A percentile compares a stretch with the other conserved stretches of the same genome.
These are phyloP conservation scores for Aspergillus eucalypticola DNA, from an alignment of 2,329 filamentous ascomycete species.

Conservation along the genomic window DNA sequence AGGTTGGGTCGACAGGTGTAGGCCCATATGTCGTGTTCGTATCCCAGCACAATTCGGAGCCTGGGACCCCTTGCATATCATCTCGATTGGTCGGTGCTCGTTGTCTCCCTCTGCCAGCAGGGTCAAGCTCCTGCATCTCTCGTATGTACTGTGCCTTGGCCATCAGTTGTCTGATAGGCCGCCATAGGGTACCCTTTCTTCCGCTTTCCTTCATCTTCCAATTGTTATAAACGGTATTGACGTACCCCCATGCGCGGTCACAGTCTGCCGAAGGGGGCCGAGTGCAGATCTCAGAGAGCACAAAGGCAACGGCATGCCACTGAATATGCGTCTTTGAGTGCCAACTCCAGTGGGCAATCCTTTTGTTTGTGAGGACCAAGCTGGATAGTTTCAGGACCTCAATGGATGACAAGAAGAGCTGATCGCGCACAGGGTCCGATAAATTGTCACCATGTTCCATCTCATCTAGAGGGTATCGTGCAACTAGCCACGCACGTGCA, in stretches of 20 bases:
- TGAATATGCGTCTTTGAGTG: slow-evolving; percentile 62
- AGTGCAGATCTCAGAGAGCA: slow-evolving; percentile 61
- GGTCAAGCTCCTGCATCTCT: slow-evolving; percentile 6
- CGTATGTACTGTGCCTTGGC: slow-evolving; percentile 14
- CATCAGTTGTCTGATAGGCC: slow-evolving; percentile 15
- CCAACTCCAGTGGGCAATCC: slow-evolving; percentile 62
- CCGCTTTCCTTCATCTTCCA: slow-evolving; percentile 15
- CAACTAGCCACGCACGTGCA: slow-evolving; percentile 20
- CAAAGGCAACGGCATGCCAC: slow-evolving; percentile 63
- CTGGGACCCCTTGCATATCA: not conserved
- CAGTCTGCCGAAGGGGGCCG: slow-evolving; percentile 54
- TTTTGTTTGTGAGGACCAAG: slow-evolving; percentile 61
- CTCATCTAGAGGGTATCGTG: slow-evolving; percentile 13
- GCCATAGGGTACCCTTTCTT: slow-evolving; percentile 11
- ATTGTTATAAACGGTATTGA: slow-evolving; percentile 43
- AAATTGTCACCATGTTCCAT: not conserved
- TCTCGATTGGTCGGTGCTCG: not conserved
- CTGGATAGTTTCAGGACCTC: slow-evolving; percentile 70
- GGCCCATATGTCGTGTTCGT: not conserved
- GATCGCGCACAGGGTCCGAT: slow-evolving; percentile 10
- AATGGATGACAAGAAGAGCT: slow-evolving; percentile 65
- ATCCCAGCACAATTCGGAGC: not conserved
- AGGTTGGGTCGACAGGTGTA: not conserved
- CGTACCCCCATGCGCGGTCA: slow-evolving; percentile 59
- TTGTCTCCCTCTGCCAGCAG: not conserved